Conservation (phyloP, 305 asterid genomes). For the Fraxinus albicans region DNA sequence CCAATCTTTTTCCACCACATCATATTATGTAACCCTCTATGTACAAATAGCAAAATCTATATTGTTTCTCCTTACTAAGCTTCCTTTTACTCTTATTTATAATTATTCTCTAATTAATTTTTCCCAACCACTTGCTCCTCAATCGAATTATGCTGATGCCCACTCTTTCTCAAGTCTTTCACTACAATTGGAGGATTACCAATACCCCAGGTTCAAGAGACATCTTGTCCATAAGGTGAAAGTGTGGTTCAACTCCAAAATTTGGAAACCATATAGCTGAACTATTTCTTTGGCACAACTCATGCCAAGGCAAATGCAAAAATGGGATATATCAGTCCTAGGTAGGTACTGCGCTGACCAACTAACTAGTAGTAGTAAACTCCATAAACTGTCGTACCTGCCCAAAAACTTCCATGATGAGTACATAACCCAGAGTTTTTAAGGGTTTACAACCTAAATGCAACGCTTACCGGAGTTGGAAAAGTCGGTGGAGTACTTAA, state of each 20-base stretch:
- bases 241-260: neutral
- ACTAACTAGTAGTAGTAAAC: neutral
- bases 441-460: neutral
- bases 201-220: neutral
- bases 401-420: neutral
- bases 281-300: neutral
- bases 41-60: neutral
- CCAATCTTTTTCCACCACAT: neutral
- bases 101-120: neutral
- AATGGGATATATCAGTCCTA: neutral
- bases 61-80: neutral
- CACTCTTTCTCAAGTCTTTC: neutral
- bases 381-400: neutral
- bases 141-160: neutral
- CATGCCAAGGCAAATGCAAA: neutral
- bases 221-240: neutral
- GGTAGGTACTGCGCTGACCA: neutral
- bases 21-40: neutral
- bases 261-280: neutral
- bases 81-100: neutral
- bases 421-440: neutral
- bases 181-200: neutral
- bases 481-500: neutral
- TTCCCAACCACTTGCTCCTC: neutral
- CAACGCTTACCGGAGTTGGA: neutral